Conservation (phyloP, 768 basidiomycete species). For the Clavaria fumosa region DNA sequence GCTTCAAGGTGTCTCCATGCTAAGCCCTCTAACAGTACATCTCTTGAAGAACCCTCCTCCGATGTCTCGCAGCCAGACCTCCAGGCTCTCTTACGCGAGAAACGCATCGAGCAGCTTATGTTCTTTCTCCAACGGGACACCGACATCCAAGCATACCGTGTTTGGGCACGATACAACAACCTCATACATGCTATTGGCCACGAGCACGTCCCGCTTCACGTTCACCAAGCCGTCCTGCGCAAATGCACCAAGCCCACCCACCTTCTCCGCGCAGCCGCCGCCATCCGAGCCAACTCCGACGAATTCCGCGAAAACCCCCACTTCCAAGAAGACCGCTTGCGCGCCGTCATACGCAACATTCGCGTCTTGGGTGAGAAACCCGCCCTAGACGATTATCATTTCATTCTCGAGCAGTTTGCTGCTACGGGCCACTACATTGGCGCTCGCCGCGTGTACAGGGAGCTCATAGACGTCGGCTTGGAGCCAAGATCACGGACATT, state of each 20-base stretch:
- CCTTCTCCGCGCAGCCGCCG: slow-evolving; percentile 29
- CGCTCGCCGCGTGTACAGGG: slow-evolving; percentile 42
- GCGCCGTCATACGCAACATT: slow-evolving; percentile 55
- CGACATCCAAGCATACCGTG: slow-evolving; percentile 34
- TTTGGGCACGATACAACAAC: slow-evolving; percentile 53
- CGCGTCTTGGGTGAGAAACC: slow-evolving; percentile 33
- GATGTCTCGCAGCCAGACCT: too few species aligned
- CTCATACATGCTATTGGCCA: slow-evolving; percentile 33
- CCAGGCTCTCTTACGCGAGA: slow-evolving; percentile 1
- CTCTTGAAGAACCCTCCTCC: too few species aligned
- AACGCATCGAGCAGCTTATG: slow-evolving; percentile 17
- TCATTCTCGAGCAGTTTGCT: slow-evolving; percentile 60
- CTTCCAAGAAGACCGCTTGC: slow-evolving; percentile 50
- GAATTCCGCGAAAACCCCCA: slow-evolving; percentile 27
- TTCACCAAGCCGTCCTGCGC: slow-evolving; percentile 58
- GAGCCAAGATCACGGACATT: slow-evolving; percentile 41
- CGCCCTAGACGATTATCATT: slow-evolving; percentile 56
- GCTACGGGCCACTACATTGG: slow-evolving; percentile 57
- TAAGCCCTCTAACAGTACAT: too few species aligned
- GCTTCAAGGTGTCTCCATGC: too few species aligned
- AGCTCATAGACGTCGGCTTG: slow-evolving; percentile 32
- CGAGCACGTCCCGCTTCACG: slow-evolving; percentile 38
- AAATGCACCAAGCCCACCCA: slow-evolving; percentile 38
- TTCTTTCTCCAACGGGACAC: too few species aligned
- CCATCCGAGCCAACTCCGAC: slow-evolving; percentile 25